phyloP scores from a whole-genome alignment of 2,329 filamentous ascomycete species.

The Acrocalymma vagum region DNA sequence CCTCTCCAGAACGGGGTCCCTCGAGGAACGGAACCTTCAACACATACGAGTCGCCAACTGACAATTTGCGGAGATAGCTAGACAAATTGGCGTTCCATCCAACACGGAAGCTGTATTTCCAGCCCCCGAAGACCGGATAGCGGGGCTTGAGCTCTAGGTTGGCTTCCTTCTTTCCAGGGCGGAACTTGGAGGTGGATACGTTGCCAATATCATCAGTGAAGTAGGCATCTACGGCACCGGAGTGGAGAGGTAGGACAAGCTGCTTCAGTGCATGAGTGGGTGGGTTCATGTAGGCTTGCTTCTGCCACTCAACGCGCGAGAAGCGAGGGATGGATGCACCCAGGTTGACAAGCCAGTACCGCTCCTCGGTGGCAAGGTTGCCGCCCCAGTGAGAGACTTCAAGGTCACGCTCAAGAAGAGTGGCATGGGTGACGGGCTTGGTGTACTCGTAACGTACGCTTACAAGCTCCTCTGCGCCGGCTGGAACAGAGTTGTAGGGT shows the following conservation, averaged over 20 bases:
- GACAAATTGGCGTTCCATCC: conserved; percentile 92
- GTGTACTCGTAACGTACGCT: conserved; percentile 94
- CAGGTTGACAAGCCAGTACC: conserved; percentile 86
- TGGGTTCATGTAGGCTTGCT: conserved; percentile 74
- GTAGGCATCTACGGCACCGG: conserved; percentile 86
- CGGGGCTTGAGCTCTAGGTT: conserved; percentile 89
- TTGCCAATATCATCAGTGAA: conserved; percentile 97
- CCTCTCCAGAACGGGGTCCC: conserved; percentile 85
- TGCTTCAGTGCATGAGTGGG: conserved; percentile 81
- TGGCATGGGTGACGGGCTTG: conserved; percentile 84
- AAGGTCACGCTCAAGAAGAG: conserved; percentile 84
- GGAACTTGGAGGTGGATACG: conserved; percentile 91
- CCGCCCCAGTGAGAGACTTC: conserved; percentile 99
- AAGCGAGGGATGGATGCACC: conserved; percentile 74
- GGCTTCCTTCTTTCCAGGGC: conserved; percentile 79
- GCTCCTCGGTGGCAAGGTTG: conserved; percentile 93
- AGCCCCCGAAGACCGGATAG: conserved; percentile 95
- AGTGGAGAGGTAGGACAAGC: conserved; percentile 78
- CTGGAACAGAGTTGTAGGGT: conserved; percentile 83
- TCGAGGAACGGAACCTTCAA: conserved; percentile 93
- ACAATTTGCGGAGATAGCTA: conserved; percentile 73
- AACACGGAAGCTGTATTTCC: conserved; percentile 97
- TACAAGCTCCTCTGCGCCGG: conserved; percentile 76
- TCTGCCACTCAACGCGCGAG: conserved; percentile 58
- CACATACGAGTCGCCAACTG: conserved; percentile 75